phyloP scores from a whole-genome alignment of 108 stramenopile genomes.

The Fistulifera pelliculosa region DNA sequence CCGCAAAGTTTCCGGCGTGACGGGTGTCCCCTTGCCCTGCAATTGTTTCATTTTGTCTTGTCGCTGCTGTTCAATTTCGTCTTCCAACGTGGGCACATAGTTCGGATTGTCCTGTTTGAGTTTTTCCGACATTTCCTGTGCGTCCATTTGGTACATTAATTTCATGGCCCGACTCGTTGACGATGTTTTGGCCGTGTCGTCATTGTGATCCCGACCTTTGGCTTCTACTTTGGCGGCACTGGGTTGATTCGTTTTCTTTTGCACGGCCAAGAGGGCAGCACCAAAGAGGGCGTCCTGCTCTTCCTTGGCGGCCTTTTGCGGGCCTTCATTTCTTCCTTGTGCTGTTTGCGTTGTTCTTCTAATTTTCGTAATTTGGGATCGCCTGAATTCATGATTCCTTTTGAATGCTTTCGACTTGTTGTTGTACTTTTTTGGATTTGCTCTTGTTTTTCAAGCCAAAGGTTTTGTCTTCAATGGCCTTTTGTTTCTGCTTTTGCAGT shows the following conservation, averaged over 20 bases:
- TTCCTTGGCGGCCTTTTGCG: constrained; percentile 64
- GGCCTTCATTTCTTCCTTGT: constrained; percentile 50
- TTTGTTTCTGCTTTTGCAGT: constrained; percentile 79
- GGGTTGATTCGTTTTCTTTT: constrained; percentile 46
- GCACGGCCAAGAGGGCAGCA: constrained; percentile 66
- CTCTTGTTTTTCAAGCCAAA: constrained; percentile 91
- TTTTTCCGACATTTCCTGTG: constrained; percentile 80
- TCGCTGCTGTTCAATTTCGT: constrained; percentile 76
- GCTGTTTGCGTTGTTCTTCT: constrained; percentile 58
- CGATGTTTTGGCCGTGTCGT: constrained; percentile 48
- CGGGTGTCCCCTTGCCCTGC: constrained; percentile 67
- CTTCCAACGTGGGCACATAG: constrained; percentile 86
- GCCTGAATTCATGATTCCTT: constrained; percentile 60
- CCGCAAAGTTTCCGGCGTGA: constrained; percentile 77
- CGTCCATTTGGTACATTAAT: constrained; percentile 85
- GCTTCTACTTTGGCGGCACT: constrained; percentile 56
- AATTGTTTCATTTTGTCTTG: constrained; percentile 78
- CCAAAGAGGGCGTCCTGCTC: constrained; percentile 82
- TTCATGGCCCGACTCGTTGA: constrained; percentile 68
- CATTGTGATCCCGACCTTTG: constrained; percentile 66
- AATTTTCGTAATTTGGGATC: constrained; percentile 44
- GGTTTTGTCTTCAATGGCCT: constrained; percentile 75
- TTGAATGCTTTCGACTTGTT: constrained; percentile 34
- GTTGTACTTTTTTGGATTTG: constrained; percentile 73
- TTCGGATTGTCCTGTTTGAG: constrained; percentile 83